These are phyloP conservation scores for Mycena haematopus DNA, from an alignment of 768 basidiomycete genomes.

Conservation along the genomic window DNA sequence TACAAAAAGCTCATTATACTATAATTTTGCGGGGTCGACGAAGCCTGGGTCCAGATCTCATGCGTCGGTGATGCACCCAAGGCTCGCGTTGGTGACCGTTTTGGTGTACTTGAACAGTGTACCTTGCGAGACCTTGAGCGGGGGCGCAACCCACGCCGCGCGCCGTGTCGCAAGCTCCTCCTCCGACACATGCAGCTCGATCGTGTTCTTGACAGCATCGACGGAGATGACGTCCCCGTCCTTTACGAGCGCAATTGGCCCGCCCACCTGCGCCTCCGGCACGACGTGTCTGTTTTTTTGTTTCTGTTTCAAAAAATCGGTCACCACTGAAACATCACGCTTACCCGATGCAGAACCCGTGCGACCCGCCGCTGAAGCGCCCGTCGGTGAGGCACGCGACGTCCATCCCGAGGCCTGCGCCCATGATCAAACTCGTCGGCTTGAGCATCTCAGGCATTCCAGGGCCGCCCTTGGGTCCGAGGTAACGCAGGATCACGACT, in stretches of 20 bases:
- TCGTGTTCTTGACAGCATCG: constrained; percentile 86
- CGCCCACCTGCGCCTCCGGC: constrained; percentile 94
- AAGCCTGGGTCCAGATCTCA: constrained; percentile 33
- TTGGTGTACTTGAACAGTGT: constrained; percentile 91
- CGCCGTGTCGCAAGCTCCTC: constrained; percentile 81
- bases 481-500: constrained; percentile 92
- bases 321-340: neutral
- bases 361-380: constrained; percentile 96
- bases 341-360: constrained; percentile 90
- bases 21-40: constrained; percentile 5
- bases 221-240: constrained; percentile 90
- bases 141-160: constrained; percentile 80
- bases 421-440: constrained; percentile 98
- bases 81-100: constrained; percentile 87
- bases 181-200: constrained; percentile 76
- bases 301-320: neutral
- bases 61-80: constrained; percentile 90
- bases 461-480: constrained; percentile 98
- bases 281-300: constrained; percentile 74
- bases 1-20: constrained; percentile 1
- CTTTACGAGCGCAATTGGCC: constrained; percentile 88
- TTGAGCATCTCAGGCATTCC: constrained; percentile 99
- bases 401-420: constrained; percentile 93
- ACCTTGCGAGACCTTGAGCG: constrained; percentile 82
- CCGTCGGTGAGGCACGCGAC: constrained; percentile 98